Percentiles rank a stretch among this genome's conserved stretches.
phyloP scores from a whole-genome alignment of 2,329 filamentous ascomycete genomes.

The Cytospora chrysosperma region DNA sequence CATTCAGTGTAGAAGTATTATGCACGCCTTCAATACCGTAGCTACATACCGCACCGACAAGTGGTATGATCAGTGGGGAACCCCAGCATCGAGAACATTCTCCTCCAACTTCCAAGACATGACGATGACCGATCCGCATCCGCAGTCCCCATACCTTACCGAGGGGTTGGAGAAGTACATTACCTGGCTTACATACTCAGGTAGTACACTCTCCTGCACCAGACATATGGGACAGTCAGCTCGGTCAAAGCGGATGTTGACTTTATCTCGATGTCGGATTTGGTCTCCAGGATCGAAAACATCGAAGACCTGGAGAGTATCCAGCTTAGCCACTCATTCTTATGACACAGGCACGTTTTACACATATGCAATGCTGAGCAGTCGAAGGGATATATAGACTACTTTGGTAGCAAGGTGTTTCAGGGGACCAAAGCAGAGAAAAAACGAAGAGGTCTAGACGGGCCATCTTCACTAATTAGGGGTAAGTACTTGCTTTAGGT shows the following conservation, averaged over 20 bases:
- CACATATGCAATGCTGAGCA: neutral
- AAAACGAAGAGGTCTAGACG: neutral
- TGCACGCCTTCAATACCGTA: too few relatives aligned
- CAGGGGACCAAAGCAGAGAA: constrained; percentile 5
- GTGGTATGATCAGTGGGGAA: too few relatives aligned
- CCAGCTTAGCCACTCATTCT: constrained; percentile 33
- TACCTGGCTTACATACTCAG: constrained; percentile 51
- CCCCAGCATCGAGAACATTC: too few relatives aligned
- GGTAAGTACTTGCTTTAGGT: too few relatives aligned
- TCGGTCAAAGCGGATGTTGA: too few relatives aligned
- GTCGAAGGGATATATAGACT: constrained; percentile 12
- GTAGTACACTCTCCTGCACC: too few relatives aligned
- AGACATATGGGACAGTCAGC: constrained; percentile 32
- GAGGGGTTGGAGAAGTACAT: constrained; percentile 47
- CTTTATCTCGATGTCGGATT: constrained; percentile 46
- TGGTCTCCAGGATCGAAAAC: constrained; percentile 40
- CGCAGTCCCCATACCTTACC: constrained; percentile 56
- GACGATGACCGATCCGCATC: constrained; percentile 55
- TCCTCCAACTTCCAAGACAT: constrained; percentile 58
- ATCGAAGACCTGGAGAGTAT: too few relatives aligned
- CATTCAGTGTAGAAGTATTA: too few relatives aligned
- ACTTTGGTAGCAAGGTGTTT: constrained; percentile 18
- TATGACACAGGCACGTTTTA: constrained; percentile 43
- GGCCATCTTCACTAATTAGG: neutral
- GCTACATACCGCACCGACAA: too few relatives aligned